Evolutionary conservation across 768 basidiomycete species (phyloP), one percentile per base, ranked within the genome.

Genomic region (Termitomyces sp.): DNA sequence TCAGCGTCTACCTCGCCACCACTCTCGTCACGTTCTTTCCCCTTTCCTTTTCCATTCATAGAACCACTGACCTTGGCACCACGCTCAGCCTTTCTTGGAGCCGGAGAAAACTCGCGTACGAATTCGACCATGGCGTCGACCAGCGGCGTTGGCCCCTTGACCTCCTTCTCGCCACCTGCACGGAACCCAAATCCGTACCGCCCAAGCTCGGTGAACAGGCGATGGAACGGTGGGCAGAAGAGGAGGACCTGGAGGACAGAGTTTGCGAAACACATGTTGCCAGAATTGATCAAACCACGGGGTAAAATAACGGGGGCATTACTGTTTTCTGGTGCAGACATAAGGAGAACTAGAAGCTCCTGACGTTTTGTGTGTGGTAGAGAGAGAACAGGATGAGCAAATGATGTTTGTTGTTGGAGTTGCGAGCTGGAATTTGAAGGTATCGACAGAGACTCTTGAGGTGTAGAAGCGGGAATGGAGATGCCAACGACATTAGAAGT

Each of bases 231-330:
- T n/a, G 82, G 79, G 64, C 89, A 93, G 70, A 94, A 96, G 0
- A 95, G 82, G 30, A 99, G 78, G 1, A 90, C 84, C 74, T 98
- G 96, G 32, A 99, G 75, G 24, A 98, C 90, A 0, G 94, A 86
- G 66, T 98, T 99, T 30, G 94, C 94, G 67, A 98, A 99, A 70
- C 96, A 99, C 86, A 98, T 87, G 72, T 99, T 99, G 0, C 96
- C 95, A 2, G 84, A 88, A 71, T 99, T 99, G 63, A 98, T 79
- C 50, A 99, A 74, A 5, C 96, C 96, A 14, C 95, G 79, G 0
- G 92, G 84, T 7, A 78, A 75, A 35, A 91, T 81, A 9, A 45
- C 50, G 2, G 52, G 50, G 18, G 47, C n/a, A 1, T 48, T 35
- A 52, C 50, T 35, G 59, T 24, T 35, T 60, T 47, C 40, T 18